phyloP scores from a whole-genome alignment of 208 protist genomes.

The Acanthamoeba healyi region DNA sequence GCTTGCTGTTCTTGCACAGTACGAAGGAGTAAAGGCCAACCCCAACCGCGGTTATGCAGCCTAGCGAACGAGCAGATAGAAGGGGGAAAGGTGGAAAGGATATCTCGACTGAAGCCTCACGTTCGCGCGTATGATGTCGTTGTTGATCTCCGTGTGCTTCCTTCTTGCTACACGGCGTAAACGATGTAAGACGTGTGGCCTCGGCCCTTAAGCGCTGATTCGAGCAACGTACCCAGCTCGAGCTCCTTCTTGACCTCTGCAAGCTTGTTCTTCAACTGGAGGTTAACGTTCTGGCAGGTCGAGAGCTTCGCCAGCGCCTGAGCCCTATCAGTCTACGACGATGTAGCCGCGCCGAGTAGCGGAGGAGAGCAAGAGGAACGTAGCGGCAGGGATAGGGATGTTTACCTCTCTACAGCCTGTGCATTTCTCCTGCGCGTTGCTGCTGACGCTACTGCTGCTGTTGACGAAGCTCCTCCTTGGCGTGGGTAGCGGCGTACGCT shows the following conservation, averaged over 20 bases:
- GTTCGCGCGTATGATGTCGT: conserved; percentile 41
- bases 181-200: background rate
- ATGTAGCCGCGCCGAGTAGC: no score
- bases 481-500: background rate
- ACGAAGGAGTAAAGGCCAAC: background rate
- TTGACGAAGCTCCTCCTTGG: background rate
- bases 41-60: no score
- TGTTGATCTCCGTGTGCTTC: conserved; percentile 53
- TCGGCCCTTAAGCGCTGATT: background rate
- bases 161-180: background rate
- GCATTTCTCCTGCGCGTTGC: background rate
- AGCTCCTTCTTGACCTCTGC: background rate
- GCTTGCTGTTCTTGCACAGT: conserved; percentile 19
- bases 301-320: background rate
- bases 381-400: background rate
- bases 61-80: background rate
- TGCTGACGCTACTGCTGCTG: background rate
- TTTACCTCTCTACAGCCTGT: background rate
- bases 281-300: background rate
- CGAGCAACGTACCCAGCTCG: background rate
- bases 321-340: no score
- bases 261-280: background rate
- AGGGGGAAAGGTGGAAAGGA: background rate
- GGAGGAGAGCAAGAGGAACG: background rate
- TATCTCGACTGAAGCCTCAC: conserved; percentile 59